These are phyloP conservation scores for Coriaria nepalensis DNA, from an alignment of 306 rosid species.

Conservation along the genomic window DNA sequence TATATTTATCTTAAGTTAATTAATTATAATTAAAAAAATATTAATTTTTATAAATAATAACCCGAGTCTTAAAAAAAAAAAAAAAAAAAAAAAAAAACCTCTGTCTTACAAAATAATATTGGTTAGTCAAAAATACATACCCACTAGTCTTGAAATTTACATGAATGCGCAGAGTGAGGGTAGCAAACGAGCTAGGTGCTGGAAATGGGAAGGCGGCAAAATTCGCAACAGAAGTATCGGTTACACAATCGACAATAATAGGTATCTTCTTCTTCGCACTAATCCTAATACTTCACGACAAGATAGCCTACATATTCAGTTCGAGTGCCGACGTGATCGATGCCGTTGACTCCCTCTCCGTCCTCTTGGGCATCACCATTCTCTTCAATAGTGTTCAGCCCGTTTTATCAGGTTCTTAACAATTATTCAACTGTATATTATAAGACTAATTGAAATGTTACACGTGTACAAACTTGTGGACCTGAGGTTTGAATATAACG, in stretches of 20 bases:
- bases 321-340: constrained; percentile 28
- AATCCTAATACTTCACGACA: constrained; percentile 29
- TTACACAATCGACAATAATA: constrained; percentile 31
- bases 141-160: too few relatives aligned
- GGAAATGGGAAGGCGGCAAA: constrained; percentile 59
- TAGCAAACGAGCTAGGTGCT: constrained; percentile 61
- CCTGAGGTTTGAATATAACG: too few relatives aligned
- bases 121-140: too few relatives aligned
- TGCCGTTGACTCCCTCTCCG: constrained; percentile 31
- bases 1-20: too few relatives aligned
- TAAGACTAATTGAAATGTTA: too few relatives aligned
- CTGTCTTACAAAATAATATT: too few relatives aligned
- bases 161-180: constrained; percentile 82
- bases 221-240: constrained; percentile 48
- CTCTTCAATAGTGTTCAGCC: constrained; percentile 66
- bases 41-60: not conserved
- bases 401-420: constrained; percentile 38
- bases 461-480: not conserved
- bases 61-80: too few relatives aligned
- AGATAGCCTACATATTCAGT: constrained; percentile 45
- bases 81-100: too few relatives aligned
- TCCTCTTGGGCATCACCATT: constrained; percentile 36
- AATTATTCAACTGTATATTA: not conserved
- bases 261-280: constrained; percentile 31
- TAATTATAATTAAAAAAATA: too few relatives aligned